phyloP scores from a whole-genome alignment of 1,284 basidiomycete genomes.

The Ustilago loliicola region DNA sequence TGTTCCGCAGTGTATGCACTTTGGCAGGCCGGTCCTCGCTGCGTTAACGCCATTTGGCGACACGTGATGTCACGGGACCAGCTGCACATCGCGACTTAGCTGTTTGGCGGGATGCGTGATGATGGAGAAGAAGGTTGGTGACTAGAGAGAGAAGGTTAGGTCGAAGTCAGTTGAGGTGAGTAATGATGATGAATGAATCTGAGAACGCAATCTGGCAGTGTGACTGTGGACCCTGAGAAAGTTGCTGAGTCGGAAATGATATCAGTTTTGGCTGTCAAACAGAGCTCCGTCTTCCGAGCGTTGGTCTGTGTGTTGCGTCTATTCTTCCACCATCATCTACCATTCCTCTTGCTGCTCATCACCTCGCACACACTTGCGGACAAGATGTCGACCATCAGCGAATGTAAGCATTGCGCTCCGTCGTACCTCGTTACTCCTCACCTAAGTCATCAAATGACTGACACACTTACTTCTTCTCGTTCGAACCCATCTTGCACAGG shows the following conservation, averaged over 20 bases:
- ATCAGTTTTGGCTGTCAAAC: constrained; percentile 17
- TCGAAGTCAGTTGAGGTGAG: not conserved
- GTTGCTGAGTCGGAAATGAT: constrained; percentile 1
- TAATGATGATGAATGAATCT: not conserved
- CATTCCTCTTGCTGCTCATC: not conserved
- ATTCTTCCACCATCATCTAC: not conserved
- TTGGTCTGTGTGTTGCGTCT: constrained; percentile 9
- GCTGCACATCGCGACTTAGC: not conserved
- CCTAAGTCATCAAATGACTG: not conserved
- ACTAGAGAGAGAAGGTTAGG: constrained; percentile 1
- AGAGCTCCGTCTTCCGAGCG: constrained; percentile 36
- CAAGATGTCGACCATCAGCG: constrained; percentile 31
- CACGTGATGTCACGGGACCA: not conserved
- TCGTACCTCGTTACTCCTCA: not conserved
- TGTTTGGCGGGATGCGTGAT: constrained; percentile 5
- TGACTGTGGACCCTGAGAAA: constrained; percentile 26
- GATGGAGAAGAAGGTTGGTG: constrained; percentile 1
- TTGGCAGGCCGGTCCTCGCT: not conserved
- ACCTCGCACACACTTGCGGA: not conserved
- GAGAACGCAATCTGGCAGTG: not conserved
- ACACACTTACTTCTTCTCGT: not conserved
- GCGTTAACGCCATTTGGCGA: not conserved
- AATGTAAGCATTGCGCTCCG: constrained; percentile 10
- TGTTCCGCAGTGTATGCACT: not conserved
- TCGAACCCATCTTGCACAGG: constrained; percentile 17